A percentile compares a stretch with the other conserved stretches of the same genome.
These are phyloP conservation scores for Leccinum barrowsii DNA, from an alignment of 768 basidiomycete species.

Conservation along the genomic window DNA sequence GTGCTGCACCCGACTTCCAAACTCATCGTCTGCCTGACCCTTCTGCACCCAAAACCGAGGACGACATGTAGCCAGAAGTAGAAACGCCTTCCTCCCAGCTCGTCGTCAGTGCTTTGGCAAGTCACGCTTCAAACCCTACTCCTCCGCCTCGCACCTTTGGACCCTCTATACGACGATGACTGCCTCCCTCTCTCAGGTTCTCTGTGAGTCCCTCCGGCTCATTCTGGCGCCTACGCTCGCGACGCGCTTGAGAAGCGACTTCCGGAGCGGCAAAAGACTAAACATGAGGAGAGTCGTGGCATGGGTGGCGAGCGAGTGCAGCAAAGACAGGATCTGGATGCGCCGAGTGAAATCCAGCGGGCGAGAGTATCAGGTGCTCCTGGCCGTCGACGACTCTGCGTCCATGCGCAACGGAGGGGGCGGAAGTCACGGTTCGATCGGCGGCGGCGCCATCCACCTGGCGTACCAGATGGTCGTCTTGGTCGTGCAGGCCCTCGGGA, in stretches of 20 bases:
- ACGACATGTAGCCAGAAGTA: conserved; percentile 18
- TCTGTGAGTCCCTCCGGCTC: conserved; percentile 95
- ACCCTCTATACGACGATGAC: conserved; percentile 87
- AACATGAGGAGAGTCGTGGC: conserved; percentile 99
- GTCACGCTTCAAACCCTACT: conserved; percentile 21
- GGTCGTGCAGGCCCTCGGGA: conserved; percentile 84
- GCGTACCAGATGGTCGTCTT: conserved; percentile 92
- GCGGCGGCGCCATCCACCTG: conserved; percentile 58
- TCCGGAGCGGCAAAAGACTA: conserved; percentile 93
- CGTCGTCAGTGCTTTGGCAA: conserved; percentile 19
- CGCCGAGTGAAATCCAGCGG: conserved; percentile 90
- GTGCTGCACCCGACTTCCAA: background rate
- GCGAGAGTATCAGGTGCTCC: conserved; percentile 92
- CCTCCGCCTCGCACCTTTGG: conserved; percentile 74
- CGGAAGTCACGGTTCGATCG: background rate
- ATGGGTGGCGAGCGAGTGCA: conserved; percentile 98
- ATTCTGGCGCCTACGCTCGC: conserved; percentile 95
- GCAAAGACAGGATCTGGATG: conserved; percentile 99
- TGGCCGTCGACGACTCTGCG: conserved; percentile 93
- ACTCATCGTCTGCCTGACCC: conserved; percentile 21
- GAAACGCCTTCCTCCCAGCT: conserved; percentile 18
- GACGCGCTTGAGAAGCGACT: conserved; percentile 93
- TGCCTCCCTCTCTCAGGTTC: conserved; percentile 81
- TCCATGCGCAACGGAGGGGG: conserved; percentile 60
- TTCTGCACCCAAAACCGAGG: conserved; percentile 30